phyloP scores from a whole-genome alignment of 352 stramenopile genomes.

The Pythium aristosporum region DNA sequence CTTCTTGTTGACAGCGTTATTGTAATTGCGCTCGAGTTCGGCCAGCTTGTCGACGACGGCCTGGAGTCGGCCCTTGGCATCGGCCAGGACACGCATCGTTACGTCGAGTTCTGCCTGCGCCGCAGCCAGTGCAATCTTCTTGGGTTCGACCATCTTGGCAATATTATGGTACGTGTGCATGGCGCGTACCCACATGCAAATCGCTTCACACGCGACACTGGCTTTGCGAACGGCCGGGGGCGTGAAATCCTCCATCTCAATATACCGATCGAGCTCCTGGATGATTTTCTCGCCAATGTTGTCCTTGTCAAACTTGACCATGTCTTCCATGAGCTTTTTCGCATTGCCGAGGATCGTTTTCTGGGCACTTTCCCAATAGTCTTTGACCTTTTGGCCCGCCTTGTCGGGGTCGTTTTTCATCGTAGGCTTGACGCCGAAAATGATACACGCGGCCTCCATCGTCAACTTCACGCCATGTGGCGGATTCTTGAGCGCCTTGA shows the following conservation, averaged over 20 bases:
- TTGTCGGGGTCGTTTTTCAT: constrained; percentile 90
- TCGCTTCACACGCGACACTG: constrained; percentile 89
- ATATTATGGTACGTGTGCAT: constrained; percentile 94
- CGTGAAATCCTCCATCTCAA: constrained; percentile 91
- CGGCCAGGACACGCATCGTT: constrained; percentile 84
- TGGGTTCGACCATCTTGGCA: constrained; percentile 91
- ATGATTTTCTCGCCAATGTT: constrained; percentile 89
- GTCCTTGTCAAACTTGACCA: constrained; percentile 90
- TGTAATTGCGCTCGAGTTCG: constrained; percentile 89
- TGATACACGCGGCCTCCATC: constrained; percentile 93
- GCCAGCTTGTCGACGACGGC: constrained; percentile 87
- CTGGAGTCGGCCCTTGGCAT: constrained; percentile 78
- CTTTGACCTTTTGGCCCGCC: constrained; percentile 87
- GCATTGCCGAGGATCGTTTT: constrained; percentile 85
- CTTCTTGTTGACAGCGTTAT: constrained; percentile 85
- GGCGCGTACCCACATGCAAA: constrained; percentile 93
- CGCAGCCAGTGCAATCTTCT: constrained; percentile 83
- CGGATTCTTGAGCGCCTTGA: constrained; percentile 88
- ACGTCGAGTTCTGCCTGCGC: constrained; percentile 87
- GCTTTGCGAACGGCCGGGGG: constrained; percentile 87
- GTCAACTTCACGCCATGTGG: constrained; percentile 85
- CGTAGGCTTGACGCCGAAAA: constrained; percentile 92
- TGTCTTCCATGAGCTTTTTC: constrained; percentile 90
- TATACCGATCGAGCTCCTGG: constrained; percentile 87
- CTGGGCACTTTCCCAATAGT: constrained; percentile 89